phyloP scores from a whole-genome alignment of 257 asterid species.

The Nicotiana benthamiana region DNA sequence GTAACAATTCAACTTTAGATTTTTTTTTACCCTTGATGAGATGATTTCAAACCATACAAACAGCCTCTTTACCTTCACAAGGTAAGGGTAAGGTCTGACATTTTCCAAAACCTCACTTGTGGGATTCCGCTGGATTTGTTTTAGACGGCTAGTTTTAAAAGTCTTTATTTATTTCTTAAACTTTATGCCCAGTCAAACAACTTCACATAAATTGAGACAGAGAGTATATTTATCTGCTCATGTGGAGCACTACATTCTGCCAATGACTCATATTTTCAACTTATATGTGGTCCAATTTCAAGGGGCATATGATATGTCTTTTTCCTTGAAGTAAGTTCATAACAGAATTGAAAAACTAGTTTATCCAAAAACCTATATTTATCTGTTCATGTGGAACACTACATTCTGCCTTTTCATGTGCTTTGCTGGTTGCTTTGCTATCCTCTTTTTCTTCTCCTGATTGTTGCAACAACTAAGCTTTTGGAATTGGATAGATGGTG shows the following conservation, averaged over 20 bases:
- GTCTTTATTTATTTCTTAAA: too few species aligned
- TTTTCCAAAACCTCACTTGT: too few species aligned
- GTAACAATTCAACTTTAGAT: too few species aligned
- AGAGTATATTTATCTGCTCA: background rate
- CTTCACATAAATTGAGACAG: too few species aligned
- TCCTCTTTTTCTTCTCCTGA: background rate
- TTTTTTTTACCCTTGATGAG: too few species aligned
- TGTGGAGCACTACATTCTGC: background rate
- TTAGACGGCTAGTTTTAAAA: too few species aligned
- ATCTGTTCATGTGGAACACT: background rate
- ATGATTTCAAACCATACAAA: too few species aligned
- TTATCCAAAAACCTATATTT: background rate
- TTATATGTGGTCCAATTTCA: background rate
- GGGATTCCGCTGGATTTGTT: too few species aligned
- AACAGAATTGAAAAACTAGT: background rate
- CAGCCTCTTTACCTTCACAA: too few species aligned
- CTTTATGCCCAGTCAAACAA: too few species aligned
- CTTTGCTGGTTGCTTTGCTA: background rate
- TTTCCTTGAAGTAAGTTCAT: background rate
- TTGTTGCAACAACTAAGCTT: background rate
- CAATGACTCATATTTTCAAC: background rate
- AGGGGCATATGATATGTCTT: background rate
- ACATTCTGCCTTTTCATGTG: background rate
- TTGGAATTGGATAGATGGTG: background rate
- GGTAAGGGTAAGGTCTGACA: too few species aligned